Percentiles rank a stretch among this genome's conserved stretches.
Conservation (phyloP, 305 asterid species). For the Plantago coronopus region DNA sequence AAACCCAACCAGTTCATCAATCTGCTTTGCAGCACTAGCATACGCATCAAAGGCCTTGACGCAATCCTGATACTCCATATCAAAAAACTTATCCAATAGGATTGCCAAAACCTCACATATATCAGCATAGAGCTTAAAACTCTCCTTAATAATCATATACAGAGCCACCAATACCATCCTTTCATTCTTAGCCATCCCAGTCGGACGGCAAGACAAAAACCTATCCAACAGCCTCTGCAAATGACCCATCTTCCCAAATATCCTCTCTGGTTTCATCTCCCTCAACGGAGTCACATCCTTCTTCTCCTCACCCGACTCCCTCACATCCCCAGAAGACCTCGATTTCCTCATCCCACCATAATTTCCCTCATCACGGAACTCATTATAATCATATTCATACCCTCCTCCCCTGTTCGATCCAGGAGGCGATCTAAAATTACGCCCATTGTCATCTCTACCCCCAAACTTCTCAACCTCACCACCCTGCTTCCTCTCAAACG, state of each 20-base stretch:
- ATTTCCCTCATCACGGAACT: constrained; percentile 39
- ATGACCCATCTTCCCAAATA: constrained; percentile 78
- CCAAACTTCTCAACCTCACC: constrained; percentile 38
- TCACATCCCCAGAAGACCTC: constrained; percentile 67
- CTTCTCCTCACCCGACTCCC: constrained; percentile 42
- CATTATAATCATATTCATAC: constrained; percentile 48
- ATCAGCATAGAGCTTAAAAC: constrained; percentile 77
- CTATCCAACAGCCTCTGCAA: constrained; percentile 80
- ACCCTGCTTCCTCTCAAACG: constrained; percentile 50
- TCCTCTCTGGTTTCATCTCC: constrained; percentile 67
- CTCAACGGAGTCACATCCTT: constrained; percentile 68
- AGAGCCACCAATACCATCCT: constrained; percentile 76
- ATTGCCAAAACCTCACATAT: constrained; percentile 78
- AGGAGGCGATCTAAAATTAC: constrained; percentile 50
- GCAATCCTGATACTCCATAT: constrained; percentile 81
- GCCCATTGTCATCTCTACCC: constrained; percentile 43
- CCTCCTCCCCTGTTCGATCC: constrained; percentile 61
- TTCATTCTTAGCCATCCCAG: constrained; percentile 71
- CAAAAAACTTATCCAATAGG: constrained; percentile 73
- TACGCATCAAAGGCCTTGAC: constrained; percentile 75
- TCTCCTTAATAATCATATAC: constrained; percentile 63
- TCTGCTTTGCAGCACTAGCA: constrained; percentile 67
- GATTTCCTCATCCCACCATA: constrained; percentile 63
- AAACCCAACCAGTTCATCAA: constrained; percentile 68
- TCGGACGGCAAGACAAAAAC: constrained; percentile 65